Evolutionary conservation across 345 rosid species (phyloP).

Genomic region (Clausena lansium): DNA sequence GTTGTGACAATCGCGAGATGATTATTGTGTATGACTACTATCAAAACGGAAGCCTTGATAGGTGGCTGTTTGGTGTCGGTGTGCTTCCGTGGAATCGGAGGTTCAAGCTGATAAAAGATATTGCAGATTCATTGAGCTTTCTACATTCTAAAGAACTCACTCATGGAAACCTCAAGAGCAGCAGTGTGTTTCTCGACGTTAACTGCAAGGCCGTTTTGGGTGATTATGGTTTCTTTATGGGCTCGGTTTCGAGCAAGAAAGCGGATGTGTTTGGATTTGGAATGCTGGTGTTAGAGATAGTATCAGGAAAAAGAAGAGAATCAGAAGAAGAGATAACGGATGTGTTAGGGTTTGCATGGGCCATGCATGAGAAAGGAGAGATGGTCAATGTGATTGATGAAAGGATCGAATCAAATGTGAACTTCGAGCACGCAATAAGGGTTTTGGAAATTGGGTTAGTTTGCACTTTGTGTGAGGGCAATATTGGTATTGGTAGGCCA

Average conservation of each 20-base stretch:
- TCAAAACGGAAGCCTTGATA: constrained; percentile 26
- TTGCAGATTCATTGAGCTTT: constrained; percentile 16
- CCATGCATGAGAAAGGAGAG: constrained; percentile 23
- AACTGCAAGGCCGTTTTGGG: constrained; percentile 14
- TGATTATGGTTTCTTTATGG: constrained; percentile 14
- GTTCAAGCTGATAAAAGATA: constrained; percentile 11
- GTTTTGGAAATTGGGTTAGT: constrained; percentile 16
- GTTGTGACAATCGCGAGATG: constrained; percentile 14
- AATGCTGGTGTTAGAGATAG: constrained; percentile 19
- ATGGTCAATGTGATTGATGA: constrained; percentile 7
- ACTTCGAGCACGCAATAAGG: constrained; percentile 12
- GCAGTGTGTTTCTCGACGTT: constrained; percentile 11
- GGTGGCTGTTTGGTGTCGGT: constrained; percentile 20
- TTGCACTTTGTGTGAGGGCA: constrained; percentile 5
- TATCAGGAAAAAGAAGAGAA: constrained; percentile 12
- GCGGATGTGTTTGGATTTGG: constrained; percentile 22
- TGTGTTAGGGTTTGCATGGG: constrained; percentile 23
- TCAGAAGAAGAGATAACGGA: background rate
- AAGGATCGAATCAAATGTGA: background rate
- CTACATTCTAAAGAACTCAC: constrained; percentile 19
- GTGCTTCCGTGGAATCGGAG: constrained; percentile 24
- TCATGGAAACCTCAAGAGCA: constrained; percentile 19
- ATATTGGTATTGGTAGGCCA: background rate
- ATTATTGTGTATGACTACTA: constrained; percentile 15
- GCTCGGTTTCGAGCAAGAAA: background rate